Conservation (phyloP, 176 grass and related monocot genomes). For the Carex pumila region DNA sequence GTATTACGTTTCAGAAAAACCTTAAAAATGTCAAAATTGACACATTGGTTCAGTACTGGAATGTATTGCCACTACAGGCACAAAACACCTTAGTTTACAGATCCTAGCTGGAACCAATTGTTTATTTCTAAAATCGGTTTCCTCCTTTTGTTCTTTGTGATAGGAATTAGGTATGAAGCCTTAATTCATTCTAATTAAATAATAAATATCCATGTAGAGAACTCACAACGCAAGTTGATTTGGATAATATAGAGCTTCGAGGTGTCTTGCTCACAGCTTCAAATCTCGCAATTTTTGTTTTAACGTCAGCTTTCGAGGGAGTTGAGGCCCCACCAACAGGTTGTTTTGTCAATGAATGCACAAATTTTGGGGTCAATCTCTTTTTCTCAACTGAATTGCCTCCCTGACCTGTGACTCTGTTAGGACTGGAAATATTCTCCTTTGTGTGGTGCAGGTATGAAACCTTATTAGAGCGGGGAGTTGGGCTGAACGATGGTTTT, state of each 20-base stretch:
- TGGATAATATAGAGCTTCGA: neutral
- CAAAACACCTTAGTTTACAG: neutral
- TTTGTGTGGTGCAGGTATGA: slow-evolving; percentile 23
- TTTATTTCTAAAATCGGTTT: neutral
- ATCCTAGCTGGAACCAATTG: neutral
- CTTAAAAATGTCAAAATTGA: neutral
- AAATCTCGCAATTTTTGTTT: slow-evolving; percentile 22
- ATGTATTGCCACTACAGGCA: neutral
- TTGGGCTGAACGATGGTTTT: slow-evolving; percentile 27
- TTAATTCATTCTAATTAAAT: neutral
- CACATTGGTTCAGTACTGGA: neutral
- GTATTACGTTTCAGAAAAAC: neutral
- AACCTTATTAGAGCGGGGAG: neutral
- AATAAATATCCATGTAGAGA: neutral
- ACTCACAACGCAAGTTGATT: slow-evolving; percentile 32
- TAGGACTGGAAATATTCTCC: slow-evolving; percentile 50
- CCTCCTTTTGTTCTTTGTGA: neutral
- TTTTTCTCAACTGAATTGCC: slow-evolving; percentile 15
- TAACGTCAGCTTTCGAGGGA: slow-evolving; percentile 19
- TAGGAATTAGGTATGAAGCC: neutral
- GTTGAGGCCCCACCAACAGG: slow-evolving; percentile 16
- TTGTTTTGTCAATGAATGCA: slow-evolving; percentile 27
- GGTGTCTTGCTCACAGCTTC: slow-evolving; percentile 28
- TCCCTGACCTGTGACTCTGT: neutral
- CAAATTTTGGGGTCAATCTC: slow-evolving; percentile 13